Evolutionary conservation across 345 rosid species (phyloP).

Genomic region (Bruguiera sexangula): DNA sequence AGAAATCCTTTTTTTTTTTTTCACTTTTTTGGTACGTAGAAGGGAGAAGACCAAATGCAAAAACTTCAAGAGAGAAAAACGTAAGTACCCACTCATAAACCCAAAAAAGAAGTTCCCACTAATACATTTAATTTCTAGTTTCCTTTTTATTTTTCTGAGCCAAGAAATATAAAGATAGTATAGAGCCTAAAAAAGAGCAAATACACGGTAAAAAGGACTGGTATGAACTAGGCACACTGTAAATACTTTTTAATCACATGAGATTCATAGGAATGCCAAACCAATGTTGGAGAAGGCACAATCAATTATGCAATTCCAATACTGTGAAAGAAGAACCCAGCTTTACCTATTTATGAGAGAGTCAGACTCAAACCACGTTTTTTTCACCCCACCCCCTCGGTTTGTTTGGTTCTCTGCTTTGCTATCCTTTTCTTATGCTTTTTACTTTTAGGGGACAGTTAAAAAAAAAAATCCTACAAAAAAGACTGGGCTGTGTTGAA

Average conservation of each 20-base stretch:
- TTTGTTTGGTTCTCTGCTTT: background rate
- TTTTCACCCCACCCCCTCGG: background rate
- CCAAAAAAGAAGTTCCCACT: too few species aligned
- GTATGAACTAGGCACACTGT: too few species aligned
- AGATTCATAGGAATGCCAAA: background rate
- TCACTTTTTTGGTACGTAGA: too few species aligned
- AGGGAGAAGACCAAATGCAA: too few species aligned
- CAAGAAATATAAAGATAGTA: too few species aligned
- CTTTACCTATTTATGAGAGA: background rate
- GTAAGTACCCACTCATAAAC: too few species aligned
- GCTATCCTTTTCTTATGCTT: background rate
- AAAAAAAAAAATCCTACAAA: background rate
- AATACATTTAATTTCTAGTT: too few species aligned
- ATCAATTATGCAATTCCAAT: background rate
- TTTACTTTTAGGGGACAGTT: background rate
- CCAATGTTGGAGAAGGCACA: background rate
- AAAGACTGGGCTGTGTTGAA: slow-evolving; percentile 5
- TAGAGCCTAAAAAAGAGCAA: too few species aligned
- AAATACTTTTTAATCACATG: too few species aligned
- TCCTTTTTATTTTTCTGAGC: too few species aligned
- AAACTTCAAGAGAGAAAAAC: too few species aligned
- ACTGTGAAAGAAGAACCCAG: background rate
- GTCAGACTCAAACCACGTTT: background rate
- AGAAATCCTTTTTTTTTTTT: background rate
- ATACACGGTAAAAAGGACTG: too few species aligned